Conservation (phyloP, 257 asterid genomes). For the Agastache rugosa region DNA sequence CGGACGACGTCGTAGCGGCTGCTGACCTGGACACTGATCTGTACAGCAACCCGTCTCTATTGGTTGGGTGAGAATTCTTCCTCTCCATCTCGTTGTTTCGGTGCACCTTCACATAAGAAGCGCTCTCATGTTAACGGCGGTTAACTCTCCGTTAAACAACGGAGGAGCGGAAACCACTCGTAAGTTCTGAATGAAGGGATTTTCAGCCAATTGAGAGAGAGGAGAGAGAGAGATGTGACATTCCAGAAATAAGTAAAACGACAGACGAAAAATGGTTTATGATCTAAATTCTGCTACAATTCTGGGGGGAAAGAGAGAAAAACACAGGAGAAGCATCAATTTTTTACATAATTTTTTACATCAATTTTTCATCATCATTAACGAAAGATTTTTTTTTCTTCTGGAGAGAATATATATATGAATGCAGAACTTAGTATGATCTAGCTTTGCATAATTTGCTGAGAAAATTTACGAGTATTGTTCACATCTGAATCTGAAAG, state of each 20-base stretch:
- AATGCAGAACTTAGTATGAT: not conserved
- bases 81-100: conserved; percentile 58
- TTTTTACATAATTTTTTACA: not conserved
- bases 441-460: conserved; percentile 1
- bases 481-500: conserved; percentile 22
- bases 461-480: not conserved
- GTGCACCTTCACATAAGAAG: conserved; percentile 30
- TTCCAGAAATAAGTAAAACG: conserved; percentile 7
- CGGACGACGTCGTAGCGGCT: conserved; percentile 63
- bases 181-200: too few relatives aligned
- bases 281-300: conserved; percentile 2
- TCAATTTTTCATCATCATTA: not conserved
- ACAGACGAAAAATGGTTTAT: conserved; percentile 9
- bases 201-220: conserved; percentile 14
- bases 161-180: too few relatives aligned
- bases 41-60: conserved; percentile 52
- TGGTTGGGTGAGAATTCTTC: conserved; percentile 44
- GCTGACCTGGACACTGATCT: conserved; percentile 60
- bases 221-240: not conserved
- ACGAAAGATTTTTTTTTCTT: not conserved
- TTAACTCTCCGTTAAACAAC: conserved; percentile 24
- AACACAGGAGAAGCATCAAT: not conserved
- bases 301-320: not conserved
- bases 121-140: conserved; percentile 32
- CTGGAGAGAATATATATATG: not conserved